Base-by-base conservation (phyloP, 2,329 filamentous ascomycete genomes). In the Trichophyton benhamiae region DNA sequence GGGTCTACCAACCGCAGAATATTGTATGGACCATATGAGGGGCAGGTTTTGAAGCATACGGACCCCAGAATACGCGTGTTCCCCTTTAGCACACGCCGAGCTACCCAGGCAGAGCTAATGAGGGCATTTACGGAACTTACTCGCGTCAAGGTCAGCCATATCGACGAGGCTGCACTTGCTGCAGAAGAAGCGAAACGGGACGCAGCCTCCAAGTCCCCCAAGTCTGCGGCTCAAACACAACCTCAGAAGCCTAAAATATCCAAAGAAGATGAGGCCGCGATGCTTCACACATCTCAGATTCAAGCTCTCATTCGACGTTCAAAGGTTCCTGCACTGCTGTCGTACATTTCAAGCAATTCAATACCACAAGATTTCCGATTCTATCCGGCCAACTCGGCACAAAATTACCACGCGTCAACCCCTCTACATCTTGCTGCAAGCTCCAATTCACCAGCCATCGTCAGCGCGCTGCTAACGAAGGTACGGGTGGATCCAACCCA, bases 41-140 rank as follows among this genome's bases (percentile, higher is more conserved):
- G 84, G 0, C 91, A 96, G 70, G 85, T 96, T 0, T 75, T 99
- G 60, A 84, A 81, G 62, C 82, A 85, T 9, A 89, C 90, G 63
- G 94, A 99, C 69, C 78, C 85, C 0, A 81, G 94, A 41, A 80
- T 96, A 68, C 82, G 94, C 61, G 87, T 89, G 0, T 96, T 99
- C 65, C 94, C 94, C 0, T 99, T 99, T 73, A 96, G 83, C 72
- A 99, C 94, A 7, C 83, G 91, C 11, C 82, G 94, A 62, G 90
- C 94, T 0, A 99, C 94, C 0, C 91, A 97, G 70, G 89, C 87
- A 57, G 94, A 99, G 73, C 84, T 99, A 0, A 94, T 97, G 87
- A 84, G 92, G 44, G 88, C 88, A 0, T 99, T 96, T 68, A 88
- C 95, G 64, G 94, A 99, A 76, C 81, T 99, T 36, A 99, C 94